Conservation (phyloP, 1,284 basidiomycete genomes). For the Austroboletus novae-zelandiae region DNA sequence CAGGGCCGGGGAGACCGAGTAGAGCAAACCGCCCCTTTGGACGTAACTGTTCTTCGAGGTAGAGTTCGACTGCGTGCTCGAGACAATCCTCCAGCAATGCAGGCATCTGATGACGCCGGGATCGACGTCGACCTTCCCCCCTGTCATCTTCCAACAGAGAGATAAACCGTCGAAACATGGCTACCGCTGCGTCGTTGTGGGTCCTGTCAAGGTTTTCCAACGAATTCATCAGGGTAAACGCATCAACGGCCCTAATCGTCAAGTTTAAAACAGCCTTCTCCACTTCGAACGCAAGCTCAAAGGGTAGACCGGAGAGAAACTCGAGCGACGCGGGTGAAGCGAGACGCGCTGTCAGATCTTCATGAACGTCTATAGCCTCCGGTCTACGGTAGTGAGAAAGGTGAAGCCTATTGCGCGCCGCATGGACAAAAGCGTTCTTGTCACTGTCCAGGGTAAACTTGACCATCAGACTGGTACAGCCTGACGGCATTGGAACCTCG, state of each 20-base stretch:
- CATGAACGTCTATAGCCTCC: slow-evolving; percentile 9
- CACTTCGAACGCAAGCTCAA: slow-evolving; percentile 39
- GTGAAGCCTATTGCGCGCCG: slow-evolving; percentile 25
- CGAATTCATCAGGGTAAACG: slow-evolving; percentile 16
- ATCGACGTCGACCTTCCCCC: not conserved
- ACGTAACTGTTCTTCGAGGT: slow-evolving; percentile 25
- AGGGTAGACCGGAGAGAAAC: slow-evolving; percentile 29
- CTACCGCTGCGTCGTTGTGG: slow-evolving; percentile 18
- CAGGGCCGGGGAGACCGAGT: slow-evolving; percentile 15
- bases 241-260: slow-evolving; percentile 26
- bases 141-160: slow-evolving; percentile 21
- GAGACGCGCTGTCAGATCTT: slow-evolving; percentile 5
- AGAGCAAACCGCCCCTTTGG: slow-evolving; percentile 25
- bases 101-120: not conserved
- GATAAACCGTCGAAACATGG: slow-evolving; percentile 34
- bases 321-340: slow-evolving; percentile 13
- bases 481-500: slow-evolving; percentile 25
- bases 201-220: slow-evolving; percentile 22
- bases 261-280: slow-evolving; percentile 36
- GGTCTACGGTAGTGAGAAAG: slow-evolving; percentile 10
- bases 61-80: slow-evolving; percentile 19
- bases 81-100: slow-evolving; percentile 21
- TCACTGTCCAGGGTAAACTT: slow-evolving; percentile 25
- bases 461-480: slow-evolving; percentile 30
- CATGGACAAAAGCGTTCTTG: slow-evolving; percentile 28